Conservation (phyloP, 345 rosid genomes). For the Syzygium jambos region DNA sequence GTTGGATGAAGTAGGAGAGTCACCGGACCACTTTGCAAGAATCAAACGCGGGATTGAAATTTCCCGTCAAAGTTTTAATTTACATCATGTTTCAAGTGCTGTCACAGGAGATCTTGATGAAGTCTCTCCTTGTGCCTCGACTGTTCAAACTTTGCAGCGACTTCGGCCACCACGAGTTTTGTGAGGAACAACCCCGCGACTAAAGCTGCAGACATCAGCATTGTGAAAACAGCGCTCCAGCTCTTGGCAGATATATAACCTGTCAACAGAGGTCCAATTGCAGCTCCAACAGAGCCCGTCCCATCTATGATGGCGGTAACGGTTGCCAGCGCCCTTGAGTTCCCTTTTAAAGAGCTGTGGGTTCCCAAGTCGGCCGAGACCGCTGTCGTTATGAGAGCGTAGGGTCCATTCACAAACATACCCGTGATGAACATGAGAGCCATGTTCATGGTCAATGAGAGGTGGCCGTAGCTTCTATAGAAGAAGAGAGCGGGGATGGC, state of each 20-base stretch:
- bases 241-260: conserved; percentile 84
- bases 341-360: conserved; percentile 81
- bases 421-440: conserved; percentile 76
- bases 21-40: neutral
- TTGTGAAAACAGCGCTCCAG: conserved; percentile 83
- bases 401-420: conserved; percentile 89
- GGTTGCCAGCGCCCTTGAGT: conserved; percentile 85
- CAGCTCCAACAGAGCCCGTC: conserved; percentile 96
- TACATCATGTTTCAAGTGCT: neutral
- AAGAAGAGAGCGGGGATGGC: conserved; percentile 84
- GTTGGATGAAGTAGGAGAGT: neutral
- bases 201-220: conserved; percentile 89
- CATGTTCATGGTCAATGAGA: conserved; percentile 54
- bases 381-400: conserved; percentile 91
- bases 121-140: conserved; percentile 15
- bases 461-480: conserved; percentile 71
- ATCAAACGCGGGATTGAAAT: neutral
- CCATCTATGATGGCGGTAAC: conserved; percentile 98
- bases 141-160: conserved; percentile 53
- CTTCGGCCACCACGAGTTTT: conserved; percentile 71
- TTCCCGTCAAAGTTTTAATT: conserved; percentile 8
- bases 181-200: conserved; percentile 73
- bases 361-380: conserved; percentile 96
- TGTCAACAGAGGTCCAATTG: conserved; percentile 83
- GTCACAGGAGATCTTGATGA: conserved; percentile 8